phyloP scores from a whole-genome alignment of 2,329 filamentous ascomycete genomes.

The Botrytis cinerea region DNA sequence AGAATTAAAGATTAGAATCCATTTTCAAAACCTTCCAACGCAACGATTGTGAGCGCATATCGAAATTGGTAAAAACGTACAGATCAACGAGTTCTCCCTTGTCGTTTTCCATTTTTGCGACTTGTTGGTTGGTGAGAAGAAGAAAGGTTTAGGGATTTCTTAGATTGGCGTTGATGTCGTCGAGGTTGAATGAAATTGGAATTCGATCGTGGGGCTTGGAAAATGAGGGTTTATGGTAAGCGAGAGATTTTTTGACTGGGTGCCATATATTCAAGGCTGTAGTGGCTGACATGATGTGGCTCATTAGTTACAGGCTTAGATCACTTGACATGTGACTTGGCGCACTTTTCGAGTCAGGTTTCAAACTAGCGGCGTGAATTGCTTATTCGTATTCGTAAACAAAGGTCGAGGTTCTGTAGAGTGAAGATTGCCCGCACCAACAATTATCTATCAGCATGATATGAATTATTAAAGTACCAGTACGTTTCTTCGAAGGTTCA shows the following conservation, averaged over 20 bases:
- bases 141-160: conserved; percentile 25
- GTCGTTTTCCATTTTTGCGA: conserved; percentile 97
- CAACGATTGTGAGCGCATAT: neutral
- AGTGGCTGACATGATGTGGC: neutral
- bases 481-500: neutral
- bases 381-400: conserved; percentile 9
- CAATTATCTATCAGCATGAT: neutral
- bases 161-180: conserved; percentile 32
- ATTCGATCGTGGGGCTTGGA: conserved; percentile 28
- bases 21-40: conserved; percentile 5
- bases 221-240: conserved; percentile 23
- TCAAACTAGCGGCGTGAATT: conserved; percentile 6
- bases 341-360: conserved; percentile 18
- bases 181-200: conserved; percentile 37
- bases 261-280: conserved; percentile 11
- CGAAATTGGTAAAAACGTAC: conserved; percentile 56
- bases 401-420: neutral
- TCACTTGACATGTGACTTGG: conserved; percentile 9
- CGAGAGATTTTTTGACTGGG: conserved; percentile 21
- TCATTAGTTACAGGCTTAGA: neutral
- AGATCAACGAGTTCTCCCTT: conserved; percentile 99
- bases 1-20: conserved; percentile 24
- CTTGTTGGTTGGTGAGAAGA: conserved; percentile 39
- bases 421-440: neutral
- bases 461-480: neutral